Evolutionary conservation across 192 early-diverging fungal species (phyloP).

Genomic region (Coemansia sp.): DNA sequence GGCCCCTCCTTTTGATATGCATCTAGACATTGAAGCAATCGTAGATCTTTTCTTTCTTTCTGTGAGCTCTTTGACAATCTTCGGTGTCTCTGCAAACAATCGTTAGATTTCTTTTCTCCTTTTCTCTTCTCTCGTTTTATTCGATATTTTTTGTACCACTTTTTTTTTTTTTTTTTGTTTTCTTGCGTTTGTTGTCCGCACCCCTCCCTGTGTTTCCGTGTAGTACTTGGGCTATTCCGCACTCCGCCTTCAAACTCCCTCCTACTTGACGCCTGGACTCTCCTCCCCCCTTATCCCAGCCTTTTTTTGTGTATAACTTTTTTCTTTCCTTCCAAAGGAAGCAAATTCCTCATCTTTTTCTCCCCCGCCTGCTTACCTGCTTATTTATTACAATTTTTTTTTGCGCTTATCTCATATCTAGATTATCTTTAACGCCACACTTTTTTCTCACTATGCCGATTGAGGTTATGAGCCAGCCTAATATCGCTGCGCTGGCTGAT

Average conservation of each 20-base stretch:
- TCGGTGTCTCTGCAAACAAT: neutral
- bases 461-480: slow-evolving; percentile 15
- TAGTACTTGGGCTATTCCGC: neutral
- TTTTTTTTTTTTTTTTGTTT: slow-evolving; percentile 5
- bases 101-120: neutral
- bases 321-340: neutral
- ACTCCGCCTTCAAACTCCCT: neutral
- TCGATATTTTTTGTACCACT: slow-evolving; percentile 4
- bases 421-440: slow-evolving; percentile 2
- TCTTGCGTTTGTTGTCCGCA: slow-evolving; percentile 5
- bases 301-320: slow-evolving; percentile 9
- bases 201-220: neutral
- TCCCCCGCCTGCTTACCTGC: slow-evolving; percentile 3
- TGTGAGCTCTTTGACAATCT: neutral
- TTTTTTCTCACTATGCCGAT: slow-evolving; percentile 20
- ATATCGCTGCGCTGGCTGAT: neutral
- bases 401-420: neutral
- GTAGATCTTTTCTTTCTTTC: neutral
- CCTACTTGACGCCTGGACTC: neutral
- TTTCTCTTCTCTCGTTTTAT: neutral
- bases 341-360: neutral
- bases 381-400: neutral
- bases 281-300: neutral
- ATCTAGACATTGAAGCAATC: neutral
- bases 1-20: neutral